Conservation (phyloP, 129 eudicot species). For the Solidago caesia region DNA sequence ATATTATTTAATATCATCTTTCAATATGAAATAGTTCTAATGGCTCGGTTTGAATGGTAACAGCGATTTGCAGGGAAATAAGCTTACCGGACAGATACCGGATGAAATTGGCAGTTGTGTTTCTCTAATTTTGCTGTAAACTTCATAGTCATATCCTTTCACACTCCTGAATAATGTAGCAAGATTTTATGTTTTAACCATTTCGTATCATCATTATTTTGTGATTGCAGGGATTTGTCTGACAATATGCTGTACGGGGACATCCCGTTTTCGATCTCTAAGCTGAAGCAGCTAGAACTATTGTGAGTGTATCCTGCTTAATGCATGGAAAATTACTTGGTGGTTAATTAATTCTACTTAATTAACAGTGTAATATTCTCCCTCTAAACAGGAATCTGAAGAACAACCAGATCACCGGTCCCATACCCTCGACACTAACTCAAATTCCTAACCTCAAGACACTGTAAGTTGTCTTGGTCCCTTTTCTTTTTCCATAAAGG, state of each 20-base stretch:
- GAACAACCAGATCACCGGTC: constrained; percentile 79
- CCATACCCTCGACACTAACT: constrained; percentile 83
- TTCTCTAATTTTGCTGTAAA: constrained; percentile 52
- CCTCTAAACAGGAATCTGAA: constrained; percentile 55
- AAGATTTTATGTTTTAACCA: not conserved
- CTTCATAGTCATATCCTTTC: not conserved
- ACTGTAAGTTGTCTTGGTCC: constrained; percentile 45
- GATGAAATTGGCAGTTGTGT: constrained; percentile 83
- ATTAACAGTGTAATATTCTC: not conserved
- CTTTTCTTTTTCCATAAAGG: not conserved
- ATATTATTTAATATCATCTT: not conserved
- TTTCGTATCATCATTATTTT: not conserved
- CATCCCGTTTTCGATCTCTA: constrained; percentile 78
- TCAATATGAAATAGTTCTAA: not conserved
- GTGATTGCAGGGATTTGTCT: constrained; percentile 62
- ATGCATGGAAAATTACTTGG: not conserved
- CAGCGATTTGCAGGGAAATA: constrained; percentile 84
- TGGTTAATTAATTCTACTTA: not conserved
- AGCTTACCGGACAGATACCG: constrained; percentile 80
- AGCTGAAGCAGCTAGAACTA: constrained; percentile 70
- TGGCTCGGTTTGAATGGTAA: constrained; percentile 6
- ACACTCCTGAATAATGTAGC: not conserved
- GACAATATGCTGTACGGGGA: constrained; percentile 71
- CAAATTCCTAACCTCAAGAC: constrained; percentile 86
- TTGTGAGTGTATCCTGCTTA: constrained; percentile 45